These are phyloP conservation scores for Aphanomyces euteiches DNA, from an alignment of 352 stramenopile species.

Conservation along the genomic window DNA sequence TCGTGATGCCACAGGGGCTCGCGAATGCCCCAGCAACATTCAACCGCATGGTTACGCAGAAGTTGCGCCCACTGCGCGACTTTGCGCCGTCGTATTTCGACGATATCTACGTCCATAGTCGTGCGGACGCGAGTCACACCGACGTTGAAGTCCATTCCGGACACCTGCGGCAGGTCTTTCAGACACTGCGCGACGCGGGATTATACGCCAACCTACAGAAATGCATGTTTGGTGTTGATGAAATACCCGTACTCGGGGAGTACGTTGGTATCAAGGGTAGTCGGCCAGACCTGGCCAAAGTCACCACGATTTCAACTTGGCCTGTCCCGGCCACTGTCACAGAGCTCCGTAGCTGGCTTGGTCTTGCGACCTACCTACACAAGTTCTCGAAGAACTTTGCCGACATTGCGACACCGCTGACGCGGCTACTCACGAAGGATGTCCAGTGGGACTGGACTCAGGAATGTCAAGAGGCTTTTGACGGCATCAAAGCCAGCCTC, in stretches of 20 bases:
- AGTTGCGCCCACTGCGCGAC: conserved; percentile 30
- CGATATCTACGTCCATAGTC: conserved; percentile 37
- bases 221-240: conserved; percentile 15
- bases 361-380: conserved; percentile 28
- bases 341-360: conserved; percentile 15
- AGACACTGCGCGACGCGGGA: conserved; percentile 31
- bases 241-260: conserved; percentile 36
- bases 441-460: conserved; percentile 4
- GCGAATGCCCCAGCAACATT: conserved; percentile 38
- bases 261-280: conserved; percentile 26
- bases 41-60: conserved; percentile 36
- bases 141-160: conserved; percentile 17
- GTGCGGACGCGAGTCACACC: conserved; percentile 29
- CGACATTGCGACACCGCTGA: conserved; percentile 21
- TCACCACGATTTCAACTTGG: conserved; percentile 27
- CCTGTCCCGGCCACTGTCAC: conserved; percentile 31
- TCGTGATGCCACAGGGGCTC: conserved; percentile 30
- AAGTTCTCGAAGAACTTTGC: conserved; percentile 31
- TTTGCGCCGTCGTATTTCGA: conserved; percentile 38
- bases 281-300: conserved; percentile 15
- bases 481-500: conserved; percentile 15
- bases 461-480: conserved; percentile 15
- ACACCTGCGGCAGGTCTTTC: conserved; percentile 17
- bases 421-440: conserved; percentile 4
- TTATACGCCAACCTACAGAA: conserved; percentile 36